Evolutionary conservation across 2,329 filamentous ascomycete genomes (phyloP).

Genomic region (Pseudocercospora musae): DNA sequence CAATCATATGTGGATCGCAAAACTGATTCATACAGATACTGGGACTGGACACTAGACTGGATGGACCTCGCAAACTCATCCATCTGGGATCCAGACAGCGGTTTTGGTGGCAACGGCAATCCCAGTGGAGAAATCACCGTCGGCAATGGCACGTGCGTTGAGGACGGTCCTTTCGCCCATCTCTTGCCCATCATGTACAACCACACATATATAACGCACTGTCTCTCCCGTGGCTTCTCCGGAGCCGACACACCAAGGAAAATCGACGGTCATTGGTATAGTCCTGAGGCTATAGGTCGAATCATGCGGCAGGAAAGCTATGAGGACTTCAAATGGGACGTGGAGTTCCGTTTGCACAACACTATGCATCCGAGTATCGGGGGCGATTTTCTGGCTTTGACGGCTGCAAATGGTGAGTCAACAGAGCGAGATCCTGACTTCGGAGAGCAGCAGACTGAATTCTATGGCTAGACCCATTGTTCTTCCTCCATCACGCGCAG

Average conservation of each 20-base stretch:
- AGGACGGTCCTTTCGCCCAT: constrained; percentile 29
- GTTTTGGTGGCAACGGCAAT: constrained; percentile 23
- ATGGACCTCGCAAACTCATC: constrained; percentile 9
- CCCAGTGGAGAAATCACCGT: constrained; percentile 14
- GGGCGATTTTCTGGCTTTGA: constrained; percentile 26
- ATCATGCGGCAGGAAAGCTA: constrained; percentile 16
- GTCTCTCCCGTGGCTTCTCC: constrained; percentile 25
- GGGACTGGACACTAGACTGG: constrained; percentile 29
- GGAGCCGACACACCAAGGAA: constrained; percentile 17
- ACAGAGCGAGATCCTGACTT: too few species aligned
- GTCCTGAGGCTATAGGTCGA: constrained; percentile 19
- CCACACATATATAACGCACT: constrained; percentile 21
- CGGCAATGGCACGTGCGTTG: constrained; percentile 22
- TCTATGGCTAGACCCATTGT: constrained; percentile 14
- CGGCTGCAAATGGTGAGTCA: constrained; percentile 23
- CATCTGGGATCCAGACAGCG: constrained; percentile 16
- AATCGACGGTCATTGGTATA: constrained; percentile 20
- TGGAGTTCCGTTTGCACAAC: constrained; percentile 26
- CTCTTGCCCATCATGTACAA: constrained; percentile 14
- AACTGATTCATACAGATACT: constrained; percentile 14
- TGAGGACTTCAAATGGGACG: constrained; percentile 16
- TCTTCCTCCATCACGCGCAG: constrained; percentile 31
- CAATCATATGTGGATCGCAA: too few species aligned
- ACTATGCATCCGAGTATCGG: constrained; percentile 26
- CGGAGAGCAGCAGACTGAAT: too few species aligned